Base-by-base conservation (phyloP, 225 moss, liverwort and hornwort genomes). In the Physcomitrium patens region DNA sequence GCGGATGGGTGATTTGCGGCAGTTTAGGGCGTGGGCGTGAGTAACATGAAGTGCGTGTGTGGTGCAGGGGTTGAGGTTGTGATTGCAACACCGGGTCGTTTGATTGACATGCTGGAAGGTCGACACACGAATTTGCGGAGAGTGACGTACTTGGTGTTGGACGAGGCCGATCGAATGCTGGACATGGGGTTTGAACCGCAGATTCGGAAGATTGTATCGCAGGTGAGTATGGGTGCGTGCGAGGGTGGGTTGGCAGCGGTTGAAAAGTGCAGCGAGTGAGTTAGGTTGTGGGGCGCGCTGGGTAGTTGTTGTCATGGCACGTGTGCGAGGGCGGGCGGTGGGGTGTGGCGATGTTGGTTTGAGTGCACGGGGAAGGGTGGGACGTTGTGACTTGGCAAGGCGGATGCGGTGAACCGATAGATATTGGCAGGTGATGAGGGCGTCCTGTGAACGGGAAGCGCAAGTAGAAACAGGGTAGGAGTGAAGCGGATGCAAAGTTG, bases 181-280 rank as follows among this genome's bases (percentile, higher is more conserved):
- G 95, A 95, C 69, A 95, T 95, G 95, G 95, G 95, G 10, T 95
- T 95, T 81, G 95, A 95, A 82, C 95, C 95, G 66, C 95, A 95
- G 79, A 95, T 95, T 68, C 88, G 92, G 70, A 95, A 95, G 72
- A 95, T 95, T 62, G 91, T 95, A 18, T 84, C 85, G 43, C 95
- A 95, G 92, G 95, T 95, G 26, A 66, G 79, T 43, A 46, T 67
- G 50, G 51, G 9, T 45, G 10, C 53, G 19, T 61, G 47, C 13
- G 7, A n/a, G 15, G 45, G n/a, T 28, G 9, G 31, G 31, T 37
- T 4, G 31, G 31, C 4, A 37, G 31, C 7, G 31, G 31, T 7
- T 4, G 31, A 37, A 7, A 37, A 37, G 31, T 37, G 31, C 0
- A 37, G 31, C 7, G 31, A 37, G 31, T 37, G 31, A 37, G 31